phyloP scores from a whole-genome alignment of 495 filamentous ascomycete species.

The Viridothelium virens region DNA sequence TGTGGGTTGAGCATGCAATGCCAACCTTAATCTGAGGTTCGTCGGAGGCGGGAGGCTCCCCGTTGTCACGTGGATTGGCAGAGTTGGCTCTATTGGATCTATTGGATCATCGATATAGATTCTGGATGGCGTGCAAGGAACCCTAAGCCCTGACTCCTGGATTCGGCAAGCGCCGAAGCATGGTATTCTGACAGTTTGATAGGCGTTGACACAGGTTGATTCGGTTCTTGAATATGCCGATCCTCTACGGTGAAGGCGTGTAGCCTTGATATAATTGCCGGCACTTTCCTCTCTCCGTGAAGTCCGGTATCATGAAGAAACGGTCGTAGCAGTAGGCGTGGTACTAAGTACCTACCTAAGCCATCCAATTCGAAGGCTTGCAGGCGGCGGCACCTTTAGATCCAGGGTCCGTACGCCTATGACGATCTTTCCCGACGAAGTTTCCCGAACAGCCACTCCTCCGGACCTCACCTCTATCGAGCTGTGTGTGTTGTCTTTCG shows the following conservation, averaged over 20 bases:
- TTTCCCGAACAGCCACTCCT: conserved; percentile 9
- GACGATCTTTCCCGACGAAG: conserved; percentile 2
- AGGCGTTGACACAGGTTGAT: too few species aligned
- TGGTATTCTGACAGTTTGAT: not conserved
- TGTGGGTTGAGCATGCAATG: not conserved
- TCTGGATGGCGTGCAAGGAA: conserved; percentile 4
- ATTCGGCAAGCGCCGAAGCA: conserved; percentile 8
- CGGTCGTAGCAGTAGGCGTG: too few species aligned
- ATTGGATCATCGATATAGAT: not conserved
- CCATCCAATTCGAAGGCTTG: too few species aligned
- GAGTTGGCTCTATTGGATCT: not conserved
- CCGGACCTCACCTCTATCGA: not conserved
- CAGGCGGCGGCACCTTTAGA: not conserved
- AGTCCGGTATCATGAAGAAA: too few species aligned
- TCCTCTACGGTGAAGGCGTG: not conserved
- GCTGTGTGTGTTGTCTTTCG: not conserved
- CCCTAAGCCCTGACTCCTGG: not conserved
- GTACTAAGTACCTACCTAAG: too few species aligned
- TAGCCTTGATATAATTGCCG: not conserved
- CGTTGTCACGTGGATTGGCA: not conserved
- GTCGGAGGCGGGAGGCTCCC: not conserved
- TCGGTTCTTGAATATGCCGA: not conserved
- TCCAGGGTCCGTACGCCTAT: not conserved
- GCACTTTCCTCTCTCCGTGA: not conserved
- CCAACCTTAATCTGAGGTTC: not conserved